Evolutionary conservation across 495 filamentous ascomycete species (phyloP).

Genomic region (Chaetomium fimeti): DNA sequence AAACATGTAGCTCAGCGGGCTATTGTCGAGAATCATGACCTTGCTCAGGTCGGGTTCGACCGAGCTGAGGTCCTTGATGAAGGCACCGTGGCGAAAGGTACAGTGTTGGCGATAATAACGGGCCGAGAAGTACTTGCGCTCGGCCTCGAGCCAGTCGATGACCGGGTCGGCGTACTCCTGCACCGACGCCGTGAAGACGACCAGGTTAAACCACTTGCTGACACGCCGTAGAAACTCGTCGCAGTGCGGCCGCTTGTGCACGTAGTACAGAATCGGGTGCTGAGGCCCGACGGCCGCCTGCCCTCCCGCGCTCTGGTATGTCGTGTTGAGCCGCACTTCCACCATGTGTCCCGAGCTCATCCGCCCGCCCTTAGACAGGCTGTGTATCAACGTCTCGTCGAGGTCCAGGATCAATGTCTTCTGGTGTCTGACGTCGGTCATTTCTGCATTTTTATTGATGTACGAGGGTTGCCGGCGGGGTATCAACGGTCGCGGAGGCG

Average conservation of each 20-base stretch:
- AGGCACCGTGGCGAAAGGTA: constrained; percentile 89
- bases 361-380: constrained; percentile 89
- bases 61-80: constrained; percentile 95
- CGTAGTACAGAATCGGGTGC: constrained; percentile 97
- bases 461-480: constrained; percentile 84
- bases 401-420: constrained; percentile 96
- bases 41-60: constrained; percentile 94
- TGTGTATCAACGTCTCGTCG: constrained; percentile 96
- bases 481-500: constrained; percentile 84
- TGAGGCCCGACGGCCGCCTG: constrained; percentile 72
- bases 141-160: constrained; percentile 97
- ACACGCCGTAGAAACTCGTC: constrained; percentile 94
- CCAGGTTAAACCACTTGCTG: constrained; percentile 96
- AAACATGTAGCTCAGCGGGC: constrained; percentile 96
- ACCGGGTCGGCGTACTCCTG: constrained; percentile 99
- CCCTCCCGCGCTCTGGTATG: constrained; percentile 60
- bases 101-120: constrained; percentile 96
- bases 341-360: constrained; percentile 99
- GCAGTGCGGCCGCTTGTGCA: constrained; percentile 94
- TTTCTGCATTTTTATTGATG: constrained; percentile 47
- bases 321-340: constrained; percentile 82
- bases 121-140: constrained; percentile 89
- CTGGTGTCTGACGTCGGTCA: constrained; percentile 53
- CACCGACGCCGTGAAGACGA: constrained; percentile 94
- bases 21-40: constrained; percentile 98